These are phyloP conservation scores for Alternaria angustiovoidea DNA, from an alignment of 2,329 filamentous ascomycete species.

Conservation along the genomic window DNA sequence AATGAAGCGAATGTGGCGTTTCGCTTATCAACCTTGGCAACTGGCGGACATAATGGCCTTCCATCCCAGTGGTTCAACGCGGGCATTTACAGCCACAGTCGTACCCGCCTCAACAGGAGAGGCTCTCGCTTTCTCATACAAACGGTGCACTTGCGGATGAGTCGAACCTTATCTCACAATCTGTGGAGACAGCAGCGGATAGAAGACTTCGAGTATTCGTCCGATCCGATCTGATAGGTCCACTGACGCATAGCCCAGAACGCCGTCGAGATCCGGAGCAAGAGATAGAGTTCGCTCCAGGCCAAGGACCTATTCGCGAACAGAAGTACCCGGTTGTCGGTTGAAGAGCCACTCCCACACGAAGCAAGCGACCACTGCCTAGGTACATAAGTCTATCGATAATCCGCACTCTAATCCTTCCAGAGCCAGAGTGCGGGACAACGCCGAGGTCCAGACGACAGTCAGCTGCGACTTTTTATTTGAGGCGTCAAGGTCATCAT, in stretches of 20 bases:
- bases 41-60: neutral
- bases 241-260: neutral
- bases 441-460: neutral
- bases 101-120: constrained; percentile 3
- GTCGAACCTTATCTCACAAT: constrained; percentile 8
- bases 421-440: neutral
- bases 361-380: neutral
- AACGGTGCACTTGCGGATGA: constrained; percentile 6
- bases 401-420: constrained; percentile 3
- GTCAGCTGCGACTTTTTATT: neutral
- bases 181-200: constrained; percentile 2
- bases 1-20: constrained; percentile 1
- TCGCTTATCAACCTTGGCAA: constrained; percentile 10
- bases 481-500: neutral
- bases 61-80: constrained; percentile 2
- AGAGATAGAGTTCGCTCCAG: neutral
- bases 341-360: neutral
- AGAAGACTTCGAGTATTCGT: neutral
- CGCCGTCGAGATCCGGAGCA: neutral
- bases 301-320: neutral
- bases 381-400: neutral
- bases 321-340: neutral
- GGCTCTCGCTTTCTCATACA: constrained; percentile 3
- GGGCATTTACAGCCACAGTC: constrained; percentile 6
- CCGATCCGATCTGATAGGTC: constrained; percentile 2